Base-by-base conservation (phyloP, 139 green algal species). In the Pleodorina starrii region DNA sequence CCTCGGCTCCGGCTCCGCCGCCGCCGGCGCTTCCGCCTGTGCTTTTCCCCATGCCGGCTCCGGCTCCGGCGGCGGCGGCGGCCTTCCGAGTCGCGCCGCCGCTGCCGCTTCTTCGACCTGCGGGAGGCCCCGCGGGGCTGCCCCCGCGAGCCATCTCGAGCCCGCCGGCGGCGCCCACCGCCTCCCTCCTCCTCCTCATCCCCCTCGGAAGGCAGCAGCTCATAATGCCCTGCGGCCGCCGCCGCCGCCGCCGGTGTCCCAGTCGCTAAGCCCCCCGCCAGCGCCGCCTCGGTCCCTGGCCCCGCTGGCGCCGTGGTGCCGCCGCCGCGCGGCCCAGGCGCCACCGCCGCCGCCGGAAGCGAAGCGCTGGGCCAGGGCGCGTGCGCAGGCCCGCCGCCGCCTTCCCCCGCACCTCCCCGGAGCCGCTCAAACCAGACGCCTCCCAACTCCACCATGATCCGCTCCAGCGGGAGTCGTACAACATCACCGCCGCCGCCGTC, bases 201-300 rank as follows among this genome's bases (percentile, higher is more conserved):
- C 14, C 77, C 81, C 7, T 77, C 81, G 5, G 81, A 87, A 0
- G 63, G 42, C 59, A 87, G 60, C n/a, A 87, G 60, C 43, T 87
- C 81, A n/a, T 87, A 87, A 4, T 60, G 54, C 1, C 54, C 78
- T 14, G 36, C 14, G 1, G n/a, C 36, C 0, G 50, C 17, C 3
- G 32, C 76, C 32, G 50, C 54, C 29, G 54, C 54, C 54, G 9
- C 54, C 6, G 54, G 54, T 25, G 54, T 66, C 54, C 9, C 54
- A 27, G n/a, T n/a, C n/a, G n/a, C n/a, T n/a, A n/a, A n/a, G n/a
- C n/a, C n/a, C n/a, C n/a, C n/a, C n/a, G n/a, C n/a, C n/a, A n/a
- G n/a, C n/a, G n/a, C n/a, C n/a, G n/a, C n/a, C n/a, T n/a, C n/a
- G n/a, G n/a, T n/a, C n/a, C n/a, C n/a, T n/a, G n/a, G n/a, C n/a